Evolutionary conservation across 148 eudicot species (phyloP).

Genomic region (Chenopodium formosanum): DNA sequence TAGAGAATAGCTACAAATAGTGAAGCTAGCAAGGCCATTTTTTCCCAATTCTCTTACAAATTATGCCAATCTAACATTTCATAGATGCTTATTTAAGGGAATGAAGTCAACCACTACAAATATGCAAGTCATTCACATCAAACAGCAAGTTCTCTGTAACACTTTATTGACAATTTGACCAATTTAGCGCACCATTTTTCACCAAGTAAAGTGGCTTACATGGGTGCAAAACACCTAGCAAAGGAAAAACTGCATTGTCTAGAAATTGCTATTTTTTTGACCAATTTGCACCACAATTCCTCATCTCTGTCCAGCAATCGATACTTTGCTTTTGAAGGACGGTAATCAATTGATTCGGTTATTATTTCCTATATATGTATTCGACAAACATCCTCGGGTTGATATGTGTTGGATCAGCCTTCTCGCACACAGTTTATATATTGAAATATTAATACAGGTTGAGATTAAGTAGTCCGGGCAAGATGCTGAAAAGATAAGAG

Average conservation of each 20-base stretch:
- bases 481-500: no score
- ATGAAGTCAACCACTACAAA: background rate
- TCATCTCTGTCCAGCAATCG: no score
- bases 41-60: background rate
- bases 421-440: no score
- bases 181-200: no score
- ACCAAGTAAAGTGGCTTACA: background rate
- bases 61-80: background rate
- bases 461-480: no score
- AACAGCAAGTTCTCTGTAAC: background rate
- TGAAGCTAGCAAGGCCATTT: conserved; percentile 23
- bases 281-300: background rate
- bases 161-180: background rate
- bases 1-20: background rate
- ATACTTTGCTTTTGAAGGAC: no score
- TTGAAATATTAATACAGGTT: no score
- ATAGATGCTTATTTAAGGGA: background rate
- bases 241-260: background rate
- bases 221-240: background rate
- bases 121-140: background rate
- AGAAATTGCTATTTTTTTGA: background rate
- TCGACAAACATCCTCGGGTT: no score
- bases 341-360: no score
- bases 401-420: no score
- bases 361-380: no score